A percentile compares a stretch with the other conserved stretches of the same genome.
Conservation (phyloP, 2,329 filamentous ascomycete species). For the Fusarium hainanense region DNA sequence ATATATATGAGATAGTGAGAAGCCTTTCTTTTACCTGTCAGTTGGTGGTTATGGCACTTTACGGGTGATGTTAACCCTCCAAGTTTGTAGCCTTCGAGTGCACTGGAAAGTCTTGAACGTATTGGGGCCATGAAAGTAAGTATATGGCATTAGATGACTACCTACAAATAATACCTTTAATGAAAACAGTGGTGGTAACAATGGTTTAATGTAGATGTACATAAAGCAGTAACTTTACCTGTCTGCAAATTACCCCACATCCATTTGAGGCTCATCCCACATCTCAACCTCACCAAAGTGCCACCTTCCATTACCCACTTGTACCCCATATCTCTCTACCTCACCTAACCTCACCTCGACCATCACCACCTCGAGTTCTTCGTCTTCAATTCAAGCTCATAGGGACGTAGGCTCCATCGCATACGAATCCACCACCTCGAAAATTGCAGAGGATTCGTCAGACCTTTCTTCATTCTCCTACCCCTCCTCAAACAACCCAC, state of each 20-base stretch:
- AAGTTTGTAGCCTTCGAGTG: not conserved
- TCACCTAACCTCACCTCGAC: slow-evolving; percentile 10
- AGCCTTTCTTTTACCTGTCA: not conserved
- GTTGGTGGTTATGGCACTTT: not conserved
- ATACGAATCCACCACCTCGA: not conserved
- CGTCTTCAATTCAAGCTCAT: not conserved
- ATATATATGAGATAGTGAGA: not conserved
- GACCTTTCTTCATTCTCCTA: not conserved
- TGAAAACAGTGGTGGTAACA: not conserved
- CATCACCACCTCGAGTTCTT: slow-evolving; percentile 8
- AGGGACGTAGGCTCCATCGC: not conserved
- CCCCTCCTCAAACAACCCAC: slow-evolving; percentile 14
- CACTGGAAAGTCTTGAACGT: not conserved
- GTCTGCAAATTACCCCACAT: slow-evolving; percentile 37
- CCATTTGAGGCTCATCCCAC: slow-evolving; percentile 34
- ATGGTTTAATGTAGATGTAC: not conserved
- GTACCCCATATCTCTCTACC: slow-evolving; percentile 27
- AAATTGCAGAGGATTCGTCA: not conserved
- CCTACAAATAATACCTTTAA: not conserved
- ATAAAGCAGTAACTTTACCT: not conserved
- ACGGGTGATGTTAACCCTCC: not conserved
- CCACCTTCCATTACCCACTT: slow-evolving; percentile 38
- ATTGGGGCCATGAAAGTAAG: not conserved
- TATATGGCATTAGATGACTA: not conserved
- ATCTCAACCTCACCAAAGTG: slow-evolving; percentile 33